These are phyloP conservation scores for Suillus decipiens DNA, from an alignment of 768 basidiomycete genomes.

Conservation along the genomic window DNA sequence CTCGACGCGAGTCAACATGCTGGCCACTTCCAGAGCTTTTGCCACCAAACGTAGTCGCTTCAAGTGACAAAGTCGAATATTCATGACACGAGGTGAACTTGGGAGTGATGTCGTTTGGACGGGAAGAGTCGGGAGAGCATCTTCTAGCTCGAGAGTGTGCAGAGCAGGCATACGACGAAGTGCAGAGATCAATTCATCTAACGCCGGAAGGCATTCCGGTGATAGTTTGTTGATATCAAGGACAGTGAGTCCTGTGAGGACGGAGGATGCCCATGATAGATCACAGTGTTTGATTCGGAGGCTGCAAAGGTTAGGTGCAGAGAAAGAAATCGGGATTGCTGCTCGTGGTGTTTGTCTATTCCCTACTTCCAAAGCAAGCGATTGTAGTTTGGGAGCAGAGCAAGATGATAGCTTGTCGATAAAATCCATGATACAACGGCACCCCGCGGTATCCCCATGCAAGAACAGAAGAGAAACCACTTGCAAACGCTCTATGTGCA, in stretches of 20 bases:
- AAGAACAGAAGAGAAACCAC: conserved; percentile 31
- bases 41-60: not conserved
- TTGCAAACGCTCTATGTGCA: conserved; percentile 36
- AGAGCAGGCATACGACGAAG: conserved; percentile 38
- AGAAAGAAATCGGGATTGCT: conserved; percentile 10
- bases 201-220: conserved; percentile 28
- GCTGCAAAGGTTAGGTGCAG: conserved; percentile 35
- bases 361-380: conserved; percentile 29
- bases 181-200: conserved; percentile 32
- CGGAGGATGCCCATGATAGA: conserved; percentile 37
- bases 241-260: conserved; percentile 38
- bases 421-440: conserved; percentile 27
- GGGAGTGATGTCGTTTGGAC: not conserved
- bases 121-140: conserved; percentile 31
- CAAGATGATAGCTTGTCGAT: conserved; percentile 22
- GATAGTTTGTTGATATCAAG: conserved; percentile 37
- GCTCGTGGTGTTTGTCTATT: not conserved
- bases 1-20: not conserved
- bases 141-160: conserved; percentile 36
- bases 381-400: conserved; percentile 35
- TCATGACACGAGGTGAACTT: not conserved
- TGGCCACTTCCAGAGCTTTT: not conserved
- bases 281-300: conserved; percentile 38
- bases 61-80: conserved; percentile 1
- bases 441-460: conserved; percentile 24